These are phyloP conservation scores for Pseudognaphalium luteoalbum DNA, from an alignment of 129 eudicot genomes.

Conservation along the genomic window DNA sequence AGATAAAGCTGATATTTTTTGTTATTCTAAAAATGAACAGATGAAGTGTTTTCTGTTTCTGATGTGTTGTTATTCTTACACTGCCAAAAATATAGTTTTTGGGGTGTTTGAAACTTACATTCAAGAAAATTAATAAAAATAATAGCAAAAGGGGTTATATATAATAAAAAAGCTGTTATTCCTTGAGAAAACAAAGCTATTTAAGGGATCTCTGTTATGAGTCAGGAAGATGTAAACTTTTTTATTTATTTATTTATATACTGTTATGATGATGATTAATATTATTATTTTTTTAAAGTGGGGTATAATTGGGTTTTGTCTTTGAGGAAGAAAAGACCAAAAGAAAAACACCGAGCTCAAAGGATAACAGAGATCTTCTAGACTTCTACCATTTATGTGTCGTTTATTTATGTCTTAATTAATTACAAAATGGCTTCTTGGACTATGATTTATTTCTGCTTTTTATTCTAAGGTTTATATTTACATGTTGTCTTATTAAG, in stretches of 20 bases:
- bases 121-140: slow-evolving; percentile 23
- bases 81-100: slow-evolving; percentile 31
- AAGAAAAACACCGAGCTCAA: slow-evolving; percentile 37
- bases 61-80: slow-evolving; percentile 21
- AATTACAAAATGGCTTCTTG: slow-evolving; percentile 4
- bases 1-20: slow-evolving; percentile 32
- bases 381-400: slow-evolving; percentile 45
- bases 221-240: slow-evolving; percentile 35
- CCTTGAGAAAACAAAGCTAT: slow-evolving; percentile 34
- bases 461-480: slow-evolving; percentile 2
- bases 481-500: slow-evolving; percentile 26
- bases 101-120: slow-evolving; percentile 43
- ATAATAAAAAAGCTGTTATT: slow-evolving; percentile 35
- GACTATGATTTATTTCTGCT: not conserved
- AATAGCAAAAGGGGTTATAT: not conserved
- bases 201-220: slow-evolving; percentile 48
- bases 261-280: not conserved
- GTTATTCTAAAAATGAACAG: slow-evolving; percentile 35
- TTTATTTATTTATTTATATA: not conserved
- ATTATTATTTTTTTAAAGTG: not conserved
- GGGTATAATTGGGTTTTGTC: slow-evolving; percentile 34
- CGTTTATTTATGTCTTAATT: slow-evolving; percentile 17
- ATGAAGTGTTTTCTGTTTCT: slow-evolving; percentile 31
- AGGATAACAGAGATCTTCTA: slow-evolving; percentile 57
- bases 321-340: slow-evolving; percentile 44